Evolutionary conservation across 164 flowering plant genomes (phyloP), one percentile per base, ranked within the genome.

Genomic region (Nelumbo lutea): DNA sequence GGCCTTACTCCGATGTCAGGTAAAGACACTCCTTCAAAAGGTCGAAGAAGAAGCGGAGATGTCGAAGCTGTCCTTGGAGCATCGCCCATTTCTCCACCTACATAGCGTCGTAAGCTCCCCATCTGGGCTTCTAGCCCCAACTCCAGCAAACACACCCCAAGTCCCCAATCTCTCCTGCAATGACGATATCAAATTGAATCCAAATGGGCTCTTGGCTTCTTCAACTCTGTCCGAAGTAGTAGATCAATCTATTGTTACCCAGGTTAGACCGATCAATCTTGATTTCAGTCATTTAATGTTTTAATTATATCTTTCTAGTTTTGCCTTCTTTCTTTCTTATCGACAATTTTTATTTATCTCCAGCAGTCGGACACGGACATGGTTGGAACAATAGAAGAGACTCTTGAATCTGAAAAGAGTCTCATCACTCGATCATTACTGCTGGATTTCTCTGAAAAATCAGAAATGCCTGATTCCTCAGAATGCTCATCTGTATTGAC

Each of bases 31-130:
- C 1, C 67, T 94, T 76, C 96, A 92, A 80, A 90, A 81, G 70
- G 95, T 91, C 39, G 96, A 90, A 72, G 97, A 90, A 77, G 96
- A 85, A 72, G 85, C 87, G 2, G 91, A 81, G 70, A 65, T 84
- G 44, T 73, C 81, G 3, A 89, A 86, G 38, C 58, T 81, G 69
- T 62, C 85, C 5, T 13, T 73, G 9, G 81, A 79, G 53, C 60
- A 60, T 56, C 74, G 79, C 7, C 72, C 81, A 1, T 59, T 78
- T 50, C 72, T 71, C 43, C 75, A 68, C 48, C 66, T 77, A 4
- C 80, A 70, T 27, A 74, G 75, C 3, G 27, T 80, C n/a, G 68
- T 58, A 4, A 73, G 72, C 65, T 83, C 86, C 10, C 91, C 89
- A 0, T 68, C 79, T 44, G 75, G 78, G 15, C 77, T 88, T 68